Conservation (phyloP, 2,329 filamentous ascomycete species). For the Aspergillus flavus region DNA sequence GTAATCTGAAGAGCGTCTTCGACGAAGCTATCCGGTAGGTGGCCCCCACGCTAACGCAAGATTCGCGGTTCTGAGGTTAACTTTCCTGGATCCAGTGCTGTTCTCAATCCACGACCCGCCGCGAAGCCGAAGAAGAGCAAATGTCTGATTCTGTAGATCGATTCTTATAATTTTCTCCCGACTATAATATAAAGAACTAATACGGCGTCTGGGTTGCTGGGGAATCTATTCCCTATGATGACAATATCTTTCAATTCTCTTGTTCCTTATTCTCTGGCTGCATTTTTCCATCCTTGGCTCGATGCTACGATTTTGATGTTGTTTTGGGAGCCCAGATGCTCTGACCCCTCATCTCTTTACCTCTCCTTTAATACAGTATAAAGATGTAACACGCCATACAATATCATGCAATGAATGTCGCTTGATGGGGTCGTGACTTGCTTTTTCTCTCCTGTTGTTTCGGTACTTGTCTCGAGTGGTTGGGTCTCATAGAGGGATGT, state of each 20-base stretch:
- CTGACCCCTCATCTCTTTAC: slow-evolving; percentile 15
- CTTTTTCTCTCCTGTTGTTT: neutral
- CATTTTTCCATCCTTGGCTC: slow-evolving; percentile 14
- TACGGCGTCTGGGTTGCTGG: slow-evolving; percentile 39
- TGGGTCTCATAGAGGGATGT: slow-evolving; percentile 1
- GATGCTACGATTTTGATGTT: slow-evolving; percentile 25
- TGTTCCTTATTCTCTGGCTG: slow-evolving; percentile 26
- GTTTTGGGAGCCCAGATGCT: slow-evolving; percentile 16
- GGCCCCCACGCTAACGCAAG: neutral
- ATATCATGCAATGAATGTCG: slow-evolving; percentile 25
- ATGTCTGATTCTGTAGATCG: slow-evolving; percentile 48
- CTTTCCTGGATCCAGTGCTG: slow-evolving; percentile 39
- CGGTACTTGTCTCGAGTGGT: neutral
- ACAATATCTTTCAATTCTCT: slow-evolving; percentile 12
- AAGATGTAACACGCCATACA: slow-evolving; percentile 31
- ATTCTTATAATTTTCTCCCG: slow-evolving; percentile 24
- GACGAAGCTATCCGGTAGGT: slow-evolving; percentile 95
- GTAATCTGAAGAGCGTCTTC: slow-evolving; percentile 97
- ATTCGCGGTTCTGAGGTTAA: neutral
- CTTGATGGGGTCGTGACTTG: slow-evolving; percentile 8
- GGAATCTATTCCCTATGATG: slow-evolving; percentile 27
- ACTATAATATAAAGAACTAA: slow-evolving; percentile 44
- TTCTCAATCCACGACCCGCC: slow-evolving; percentile 51
- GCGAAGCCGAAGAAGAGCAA: slow-evolving; percentile 50
- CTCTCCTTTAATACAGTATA: slow-evolving; percentile 25